These are phyloP conservation scores for Tetrastigma voinierianum DNA, from an alignment of 164 flowering plant genomes.

Conservation along the genomic window DNA sequence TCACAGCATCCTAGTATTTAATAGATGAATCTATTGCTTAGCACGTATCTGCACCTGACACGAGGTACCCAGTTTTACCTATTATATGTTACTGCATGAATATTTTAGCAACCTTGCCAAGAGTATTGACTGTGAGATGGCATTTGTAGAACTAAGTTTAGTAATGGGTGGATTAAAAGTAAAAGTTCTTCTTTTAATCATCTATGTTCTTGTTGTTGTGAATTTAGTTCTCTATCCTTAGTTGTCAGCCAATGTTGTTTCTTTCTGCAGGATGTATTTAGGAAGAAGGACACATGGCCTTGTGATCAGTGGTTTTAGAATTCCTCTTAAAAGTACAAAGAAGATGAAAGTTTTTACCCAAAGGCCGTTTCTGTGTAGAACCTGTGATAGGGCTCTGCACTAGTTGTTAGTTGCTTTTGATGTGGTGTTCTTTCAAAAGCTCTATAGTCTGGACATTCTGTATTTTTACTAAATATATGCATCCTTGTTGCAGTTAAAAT, in stretches of 20 bases:
- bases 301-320: slow-evolving; percentile 67
- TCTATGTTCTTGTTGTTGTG: too few species aligned
- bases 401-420: slow-evolving; percentile 8
- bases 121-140: too few species aligned
- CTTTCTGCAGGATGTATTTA: slow-evolving; percentile 38
- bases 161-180: background rate
- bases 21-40: too few species aligned
- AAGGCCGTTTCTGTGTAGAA: slow-evolving; percentile 56
- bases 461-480: slow-evolving; percentile 2
- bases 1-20: too few species aligned
- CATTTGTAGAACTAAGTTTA: too few species aligned
- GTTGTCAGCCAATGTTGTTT: slow-evolving; percentile 4
- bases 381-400: slow-evolving; percentile 73
- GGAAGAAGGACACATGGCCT: slow-evolving; percentile 27
- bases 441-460: slow-evolving; percentile 1
- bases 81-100: too few species aligned
- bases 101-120: too few species aligned
- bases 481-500: slow-evolving; percentile 52
- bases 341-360: slow-evolving; percentile 37
- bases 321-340: slow-evolving; percentile 51
- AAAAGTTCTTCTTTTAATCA: background rate
- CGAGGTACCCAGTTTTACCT: too few species aligned
- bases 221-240: background rate
- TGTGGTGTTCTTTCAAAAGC: background rate
- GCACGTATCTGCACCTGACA: too few species aligned